Conservation (phyloP, 176 grass and related monocot genomes). For the Aegilops longissima region DNA sequence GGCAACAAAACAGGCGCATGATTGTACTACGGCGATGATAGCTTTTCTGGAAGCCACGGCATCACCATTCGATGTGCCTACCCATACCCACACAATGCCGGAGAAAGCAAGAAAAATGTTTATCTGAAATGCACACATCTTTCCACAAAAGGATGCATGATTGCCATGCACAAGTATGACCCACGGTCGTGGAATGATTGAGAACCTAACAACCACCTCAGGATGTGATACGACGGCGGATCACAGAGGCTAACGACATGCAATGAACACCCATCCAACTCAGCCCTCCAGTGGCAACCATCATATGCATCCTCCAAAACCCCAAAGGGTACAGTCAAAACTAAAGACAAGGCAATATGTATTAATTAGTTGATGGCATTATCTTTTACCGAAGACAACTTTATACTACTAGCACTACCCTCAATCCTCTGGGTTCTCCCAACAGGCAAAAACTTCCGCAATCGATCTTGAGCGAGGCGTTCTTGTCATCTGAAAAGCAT, state of each 20-base stretch:
- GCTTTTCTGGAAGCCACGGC: not conserved
- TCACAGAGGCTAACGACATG: slow-evolving; percentile 1
- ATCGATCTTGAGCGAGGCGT: not conserved
- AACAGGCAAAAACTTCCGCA: not conserved
- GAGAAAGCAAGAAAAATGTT: not conserved
- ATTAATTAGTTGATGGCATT: not conserved
- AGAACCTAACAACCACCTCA: slow-evolving; percentile 9
- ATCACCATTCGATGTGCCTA: not conserved
- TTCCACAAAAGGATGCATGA: not conserved
- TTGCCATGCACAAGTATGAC: not conserved
- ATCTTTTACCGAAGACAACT: not conserved
- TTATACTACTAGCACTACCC: slow-evolving; percentile 14
- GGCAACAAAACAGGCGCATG: not conserved
- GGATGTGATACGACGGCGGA: not conserved
- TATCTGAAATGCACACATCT: not conserved
- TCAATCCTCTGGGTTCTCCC: not conserved
- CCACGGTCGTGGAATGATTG: not conserved
- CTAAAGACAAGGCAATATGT: not conserved
- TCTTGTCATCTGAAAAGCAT: slow-evolving; percentile 27
- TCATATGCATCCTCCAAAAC: slow-evolving; percentile 11
- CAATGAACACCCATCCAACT: not conserved
- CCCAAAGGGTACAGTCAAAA: not conserved
- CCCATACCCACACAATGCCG: not conserved
- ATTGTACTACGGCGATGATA: not conserved
- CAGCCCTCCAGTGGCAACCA: not conserved